Evolutionary conservation across 345 rosid species (phyloP), one percentile per base, ranked within the genome.

Genomic region (Linum trigynum): DNA sequence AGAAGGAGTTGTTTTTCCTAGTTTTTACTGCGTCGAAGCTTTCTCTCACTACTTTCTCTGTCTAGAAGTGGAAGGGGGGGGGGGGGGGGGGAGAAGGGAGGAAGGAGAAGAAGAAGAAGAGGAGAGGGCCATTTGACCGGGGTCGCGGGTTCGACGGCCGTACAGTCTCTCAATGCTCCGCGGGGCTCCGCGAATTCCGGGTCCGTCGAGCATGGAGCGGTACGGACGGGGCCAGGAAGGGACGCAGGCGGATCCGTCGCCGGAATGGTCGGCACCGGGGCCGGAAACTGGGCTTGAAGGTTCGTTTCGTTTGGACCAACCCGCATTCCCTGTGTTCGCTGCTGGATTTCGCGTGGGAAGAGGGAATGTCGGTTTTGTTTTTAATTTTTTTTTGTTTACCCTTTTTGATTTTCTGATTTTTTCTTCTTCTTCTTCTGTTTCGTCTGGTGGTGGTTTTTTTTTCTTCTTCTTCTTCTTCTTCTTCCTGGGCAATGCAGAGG

Each of bases 401-500:
- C 68, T 65, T 61, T 41, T 59, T 9, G 62, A 59, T 59, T 35
- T 57, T 38, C 39, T 35, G 62, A 59, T 59, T 59, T 38, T 35
- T 2, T 10, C 36, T 15, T 14, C 32, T 23, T 23, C 32, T 23
- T 23, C 32, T 23, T 23, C 32, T 23, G 32, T 23, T 23, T 23
- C 32, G 32, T 23, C 32, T 23, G 32, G 32, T 23, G 32, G 32
- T 23, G 32, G 67, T 76, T 73, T 74, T 57, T 61, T 65, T 67
- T 64, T 59, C 38, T 57, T 59, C 62, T 73, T 68, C 75, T n/a
- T 74, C 58, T 61, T 65, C 67, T 64, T 59, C 38, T 57, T 59
- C 62, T 73, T 68, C 75, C 62, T 59, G 41, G 72, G 69, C 51
- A 73, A 73, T 82, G 88, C 67, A 86, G 99, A 80, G 75, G 69